Percentiles rank a stretch among this genome's conserved stretches.
phyloP scores from a whole-genome alignment of 2,329 filamentous ascomycete species.

The Alternaria sp. region DNA sequence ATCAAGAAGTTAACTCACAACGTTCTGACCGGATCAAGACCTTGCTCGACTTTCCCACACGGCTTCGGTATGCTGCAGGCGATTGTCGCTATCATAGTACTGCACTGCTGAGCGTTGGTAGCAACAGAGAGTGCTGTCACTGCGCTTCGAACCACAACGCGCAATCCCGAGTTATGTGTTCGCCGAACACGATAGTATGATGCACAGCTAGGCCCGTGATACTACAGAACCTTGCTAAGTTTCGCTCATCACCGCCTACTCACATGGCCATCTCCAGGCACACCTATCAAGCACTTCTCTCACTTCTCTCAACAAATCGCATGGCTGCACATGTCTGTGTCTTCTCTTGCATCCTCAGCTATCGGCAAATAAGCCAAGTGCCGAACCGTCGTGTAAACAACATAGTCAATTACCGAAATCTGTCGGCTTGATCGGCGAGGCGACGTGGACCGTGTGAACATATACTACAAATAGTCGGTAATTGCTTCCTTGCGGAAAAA shows the following conservation, averaged over 20 bases:
- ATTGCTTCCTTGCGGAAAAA: not conserved
- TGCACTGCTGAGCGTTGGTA: not conserved
- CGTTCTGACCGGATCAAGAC: not conserved
- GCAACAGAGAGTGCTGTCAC: not conserved
- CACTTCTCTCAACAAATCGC: not conserved
- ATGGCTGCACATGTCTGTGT: not conserved
- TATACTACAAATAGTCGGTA: not conserved
- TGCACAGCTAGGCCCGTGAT: not conserved
- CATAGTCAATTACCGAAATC: not conserved
- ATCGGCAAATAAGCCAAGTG: not conserved
- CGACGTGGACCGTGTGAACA: not conserved
- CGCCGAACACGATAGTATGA: not conserved
- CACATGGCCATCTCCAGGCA: not conserved
- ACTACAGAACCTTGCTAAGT: not conserved
- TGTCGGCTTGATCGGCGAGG: not conserved
- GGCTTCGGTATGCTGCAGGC: not conserved
- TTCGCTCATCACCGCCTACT: not conserved
- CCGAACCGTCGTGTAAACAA: not conserved
- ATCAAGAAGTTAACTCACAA: not conserved
- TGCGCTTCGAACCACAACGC: not conserved
- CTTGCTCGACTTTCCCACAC: not conserved
- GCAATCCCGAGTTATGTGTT: not conserved
- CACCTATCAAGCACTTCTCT: not conserved
- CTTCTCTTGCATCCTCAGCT: not conserved
- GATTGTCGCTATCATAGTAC: not conserved